A percentile compares a stretch with the other conserved stretches of the same genome.
Conservation (phyloP, 1,284 basidiomycete genomes). For the Coniferiporia sulphurascens region DNA sequence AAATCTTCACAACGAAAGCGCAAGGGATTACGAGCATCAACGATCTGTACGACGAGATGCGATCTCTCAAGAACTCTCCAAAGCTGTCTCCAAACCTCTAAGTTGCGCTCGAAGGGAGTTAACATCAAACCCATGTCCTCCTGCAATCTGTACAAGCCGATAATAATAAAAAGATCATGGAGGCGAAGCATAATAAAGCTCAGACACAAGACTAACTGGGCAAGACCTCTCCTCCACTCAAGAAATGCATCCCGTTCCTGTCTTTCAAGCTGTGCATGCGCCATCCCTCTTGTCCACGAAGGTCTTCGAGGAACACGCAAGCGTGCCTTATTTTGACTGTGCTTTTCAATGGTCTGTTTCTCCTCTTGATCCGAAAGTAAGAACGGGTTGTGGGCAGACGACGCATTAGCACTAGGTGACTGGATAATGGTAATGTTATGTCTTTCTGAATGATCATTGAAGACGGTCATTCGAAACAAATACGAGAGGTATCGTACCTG, state of each 20-base stretch:
- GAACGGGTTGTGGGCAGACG: conserved; percentile 75
- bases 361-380: conserved; percentile 86
- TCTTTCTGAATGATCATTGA: conserved; percentile 53
- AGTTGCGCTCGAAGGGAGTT: conserved; percentile 93
- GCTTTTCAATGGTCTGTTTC: conserved; percentile 64
- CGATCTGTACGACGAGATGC: conserved; percentile 91
- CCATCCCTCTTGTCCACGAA: conserved; percentile 79
- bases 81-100: conserved; percentile 95
- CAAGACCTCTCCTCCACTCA: conserved; percentile 88
- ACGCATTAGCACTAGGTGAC: conserved; percentile 41
- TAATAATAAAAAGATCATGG: conserved; percentile 8
- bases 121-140: conserved; percentile 78
- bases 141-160: conserved; percentile 51
- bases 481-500: conserved; percentile 52
- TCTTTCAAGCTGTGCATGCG: conserved; percentile 72
- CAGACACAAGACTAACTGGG: conserved; percentile 55
- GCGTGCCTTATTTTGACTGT: conserved; percentile 66
- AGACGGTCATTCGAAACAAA: conserved; percentile 3
- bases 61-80: conserved; percentile 95
- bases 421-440: conserved; percentile 90
- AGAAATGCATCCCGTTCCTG: conserved; percentile 87
- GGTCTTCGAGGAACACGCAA: conserved; percentile 84
- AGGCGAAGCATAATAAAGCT: conserved; percentile 3
- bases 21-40: conserved; percentile 91
- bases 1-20: conserved; percentile 91